Percentiles rank a stretch among this genome's conserved stretches.
Evolutionary conservation across 2,329 filamentous ascomycete species (phyloP).

Genomic region (Hypoxylon sp.): DNA sequence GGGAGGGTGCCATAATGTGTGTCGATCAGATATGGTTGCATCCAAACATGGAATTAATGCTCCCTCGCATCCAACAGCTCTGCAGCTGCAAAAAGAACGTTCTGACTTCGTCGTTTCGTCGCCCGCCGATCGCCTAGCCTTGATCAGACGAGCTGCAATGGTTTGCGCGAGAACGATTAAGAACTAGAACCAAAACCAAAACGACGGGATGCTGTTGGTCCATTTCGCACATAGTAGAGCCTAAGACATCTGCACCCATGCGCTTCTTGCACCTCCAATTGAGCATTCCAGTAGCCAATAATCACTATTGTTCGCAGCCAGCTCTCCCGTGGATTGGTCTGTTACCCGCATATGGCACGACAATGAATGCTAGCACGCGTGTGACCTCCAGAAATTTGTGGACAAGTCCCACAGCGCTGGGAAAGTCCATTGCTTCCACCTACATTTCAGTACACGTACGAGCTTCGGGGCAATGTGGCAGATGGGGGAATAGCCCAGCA

Average conservation of each 20-base stretch:
- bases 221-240: conserved; percentile 14
- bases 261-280: conserved; percentile 16
- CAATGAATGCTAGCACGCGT: conserved; percentile 37
- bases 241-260: conserved; percentile 42
- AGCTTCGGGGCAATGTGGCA: conserved; percentile 29
- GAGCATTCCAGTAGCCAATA: conserved; percentile 42
- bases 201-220: conserved; percentile 37
- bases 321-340: conserved; percentile 31
- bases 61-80: conserved; percentile 24
- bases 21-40: conserved; percentile 41
- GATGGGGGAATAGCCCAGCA: conserved; percentile 18
- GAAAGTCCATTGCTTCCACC: conserved; percentile 30
- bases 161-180: conserved; percentile 36
- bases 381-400: conserved; percentile 44
- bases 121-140: conserved; percentile 31
- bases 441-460: conserved; percentile 27
- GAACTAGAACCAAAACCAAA: conserved; percentile 32
- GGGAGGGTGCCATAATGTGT: conserved; percentile 5
- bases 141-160: conserved; percentile 31
- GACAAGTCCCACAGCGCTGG: conserved; percentile 35
- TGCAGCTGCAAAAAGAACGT: conserved; percentile 31
- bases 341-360: conserved; percentile 44
- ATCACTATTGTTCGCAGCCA: conserved; percentile 12
- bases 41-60: conserved; percentile 32
- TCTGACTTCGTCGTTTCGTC: conserved; percentile 24